Conservation (phyloP, 2,329 filamentous ascomycete genomes). For the Xylaria sp. region DNA sequence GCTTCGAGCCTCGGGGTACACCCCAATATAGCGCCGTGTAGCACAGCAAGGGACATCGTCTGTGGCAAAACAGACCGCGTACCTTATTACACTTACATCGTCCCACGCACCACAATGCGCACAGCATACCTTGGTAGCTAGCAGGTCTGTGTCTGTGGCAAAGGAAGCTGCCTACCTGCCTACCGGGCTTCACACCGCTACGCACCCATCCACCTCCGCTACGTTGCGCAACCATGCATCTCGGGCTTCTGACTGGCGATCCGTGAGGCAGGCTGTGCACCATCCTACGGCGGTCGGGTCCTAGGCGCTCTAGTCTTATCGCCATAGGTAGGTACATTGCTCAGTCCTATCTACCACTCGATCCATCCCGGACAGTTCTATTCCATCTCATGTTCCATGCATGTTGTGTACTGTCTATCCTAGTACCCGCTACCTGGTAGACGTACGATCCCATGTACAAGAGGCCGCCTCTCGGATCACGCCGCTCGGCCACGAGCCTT, state of each 20-base stretch:
- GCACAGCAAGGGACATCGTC: background rate
- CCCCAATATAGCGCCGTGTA: background rate
- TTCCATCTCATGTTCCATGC: slow-evolving; percentile 8
- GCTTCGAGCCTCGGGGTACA: background rate
- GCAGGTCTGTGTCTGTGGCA: slow-evolving; percentile 12
- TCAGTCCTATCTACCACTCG: background rate
- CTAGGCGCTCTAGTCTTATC: slow-evolving; percentile 8
- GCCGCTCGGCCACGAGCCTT: slow-evolving; percentile 33
- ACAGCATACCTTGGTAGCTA: slow-evolving; percentile 14
- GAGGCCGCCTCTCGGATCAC: slow-evolving; percentile 40
- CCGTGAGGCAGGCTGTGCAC: slow-evolving; percentile 30
- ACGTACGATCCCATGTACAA: background rate
- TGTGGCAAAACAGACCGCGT: slow-evolving; percentile 15
- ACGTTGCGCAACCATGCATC: slow-evolving; percentile 22
- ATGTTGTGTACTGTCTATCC: background rate
- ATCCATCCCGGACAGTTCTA: slow-evolving; percentile 6
- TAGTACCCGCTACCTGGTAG: background rate
- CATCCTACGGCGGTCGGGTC: background rate
- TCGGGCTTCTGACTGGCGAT: slow-evolving; percentile 22
- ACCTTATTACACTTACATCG: background rate
- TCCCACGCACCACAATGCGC: background rate
- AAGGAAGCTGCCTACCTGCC: slow-evolving; percentile 1
- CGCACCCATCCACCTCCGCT: slow-evolving; percentile 2
- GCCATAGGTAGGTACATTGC: slow-evolving; percentile 4
- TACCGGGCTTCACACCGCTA: slow-evolving; percentile 22